Base-by-base conservation (phyloP, 2,329 filamentous ascomycete species). In the Clarireedia sp. region DNA sequence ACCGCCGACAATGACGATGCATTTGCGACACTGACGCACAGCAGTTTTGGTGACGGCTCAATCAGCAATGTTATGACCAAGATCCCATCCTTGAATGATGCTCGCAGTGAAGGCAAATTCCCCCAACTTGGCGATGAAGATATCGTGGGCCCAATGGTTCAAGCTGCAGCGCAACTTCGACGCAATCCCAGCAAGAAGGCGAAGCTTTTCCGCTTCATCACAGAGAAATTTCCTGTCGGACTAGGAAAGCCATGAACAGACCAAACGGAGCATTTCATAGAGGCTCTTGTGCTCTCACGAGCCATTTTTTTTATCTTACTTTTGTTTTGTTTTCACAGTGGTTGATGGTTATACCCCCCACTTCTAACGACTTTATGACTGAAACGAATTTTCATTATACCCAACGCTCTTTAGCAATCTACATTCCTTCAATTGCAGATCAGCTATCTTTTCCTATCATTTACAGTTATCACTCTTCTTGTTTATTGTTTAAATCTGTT, bases 51-150 rank as follows among this genome's bases (percentile, higher is more conserved):
- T 53, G 79, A 82, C 54, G 72, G 55, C 23, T 54, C 47, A 12
- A 61, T 43, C 33, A 60, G 51, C 36, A 73, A 78, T 56, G 74
- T 84, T 29, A 76, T 85, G 43, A 81, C 80, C 57, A 81, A 81
- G 55, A 82, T 90, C 60, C 86, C 87, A 0, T 78, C 80, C 24
- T 80, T 91, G 63, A 76, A 85, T 59, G 83, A 88, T 67, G 77
- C 85, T 55, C 70, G 78, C 70, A 73, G 76, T 67, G 79, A 87
- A 59, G 86, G 87, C 67, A 96, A 96, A 70, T 96, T 96, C 66
- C 90, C 90, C 23, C 83, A 86, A 63, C 81, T 92, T 33, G 90
- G 90, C 51, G 90, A 96, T 65, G 86, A 91, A 64, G 91, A 95
- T 70, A 95, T 96, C 68, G 90, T 96, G 45, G 91, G 91, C 1